Conservation (phyloP, 106 monocot species). For the Acorus calamus region DNA sequence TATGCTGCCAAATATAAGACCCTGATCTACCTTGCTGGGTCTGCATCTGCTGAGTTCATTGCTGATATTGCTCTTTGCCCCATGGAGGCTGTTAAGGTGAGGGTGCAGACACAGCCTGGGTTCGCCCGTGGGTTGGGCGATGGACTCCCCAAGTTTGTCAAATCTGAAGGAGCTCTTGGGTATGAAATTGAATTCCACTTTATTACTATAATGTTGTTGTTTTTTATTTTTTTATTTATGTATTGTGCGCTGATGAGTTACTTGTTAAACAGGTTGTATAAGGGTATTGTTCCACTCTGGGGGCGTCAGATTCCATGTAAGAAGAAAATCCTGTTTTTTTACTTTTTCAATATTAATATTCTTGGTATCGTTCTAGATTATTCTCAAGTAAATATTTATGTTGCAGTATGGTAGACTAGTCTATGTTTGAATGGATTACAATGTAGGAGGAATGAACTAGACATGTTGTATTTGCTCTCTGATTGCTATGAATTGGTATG, state of each 20-base stretch:
- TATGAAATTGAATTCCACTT: slow-evolving; percentile 9
- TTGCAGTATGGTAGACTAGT: too few species aligned
- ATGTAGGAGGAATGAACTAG: too few species aligned
- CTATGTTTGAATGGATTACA: too few species aligned
- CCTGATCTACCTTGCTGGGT: slow-evolving; percentile 62
- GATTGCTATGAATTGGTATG: too few species aligned
- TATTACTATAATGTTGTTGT: too few species aligned
- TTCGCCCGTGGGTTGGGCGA: slow-evolving; percentile 64
- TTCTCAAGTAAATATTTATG: too few species aligned
- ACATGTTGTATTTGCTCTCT: too few species aligned
- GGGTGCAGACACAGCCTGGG: slow-evolving; percentile 67
- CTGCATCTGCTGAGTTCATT: slow-evolving; percentile 74
- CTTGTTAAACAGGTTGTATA: slow-evolving; percentile 26
- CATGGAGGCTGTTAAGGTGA: slow-evolving; percentile 77
- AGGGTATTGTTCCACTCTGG: slow-evolving; percentile 46
- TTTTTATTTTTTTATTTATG: too few species aligned
- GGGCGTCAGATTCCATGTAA: slow-evolving; percentile 41
- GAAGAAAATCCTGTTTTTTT: not conserved
- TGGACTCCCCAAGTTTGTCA: slow-evolving; percentile 64
- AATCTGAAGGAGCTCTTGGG: slow-evolving; percentile 52
- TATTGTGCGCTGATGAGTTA: too few species aligned
- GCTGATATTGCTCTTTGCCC: slow-evolving; percentile 80
- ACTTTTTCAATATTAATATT: too few species aligned
- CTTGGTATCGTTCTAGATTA: too few species aligned
- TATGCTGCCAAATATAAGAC: slow-evolving; percentile 62